Evolutionary conservation across 2,329 filamentous ascomycete species (phyloP).

Genomic region (Paecilomyces variotii): DNA sequence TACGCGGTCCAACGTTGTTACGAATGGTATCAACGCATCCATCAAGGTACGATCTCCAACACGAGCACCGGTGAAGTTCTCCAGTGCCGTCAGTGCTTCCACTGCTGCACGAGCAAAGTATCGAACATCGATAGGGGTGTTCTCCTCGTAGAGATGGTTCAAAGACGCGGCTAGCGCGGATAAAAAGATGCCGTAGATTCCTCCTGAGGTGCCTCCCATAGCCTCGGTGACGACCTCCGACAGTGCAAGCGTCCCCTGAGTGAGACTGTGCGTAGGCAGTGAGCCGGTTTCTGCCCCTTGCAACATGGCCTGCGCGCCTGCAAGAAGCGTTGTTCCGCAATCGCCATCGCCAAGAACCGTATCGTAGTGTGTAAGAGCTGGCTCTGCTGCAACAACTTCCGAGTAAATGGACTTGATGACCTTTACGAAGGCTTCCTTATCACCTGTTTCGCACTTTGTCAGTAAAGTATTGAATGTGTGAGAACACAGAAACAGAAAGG

Average conservation of each 20-base stretch:
- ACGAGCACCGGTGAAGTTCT: neutral
- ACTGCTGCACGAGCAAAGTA: neutral
- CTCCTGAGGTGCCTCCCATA: conserved; percentile 62
- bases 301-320: conserved; percentile 38
- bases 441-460: neutral
- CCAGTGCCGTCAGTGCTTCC: neutral
- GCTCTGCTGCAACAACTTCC: conserved; percentile 33
- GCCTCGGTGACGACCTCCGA: conserved; percentile 48
- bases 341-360: conserved; percentile 59
- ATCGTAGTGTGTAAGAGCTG: conserved; percentile 56
- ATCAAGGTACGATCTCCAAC: neutral
- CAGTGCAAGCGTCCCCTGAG: conserved; percentile 9
- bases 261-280: neutral
- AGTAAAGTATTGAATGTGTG: neutral
- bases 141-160: neutral
- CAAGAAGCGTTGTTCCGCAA: conserved; percentile 55
- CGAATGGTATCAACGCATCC: neutral
- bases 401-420: neutral
- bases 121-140: neutral
- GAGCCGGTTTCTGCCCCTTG: conserved; percentile 7
- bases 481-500: neutral
- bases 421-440: neutral
- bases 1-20: neutral
- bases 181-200: conserved; percentile 42
- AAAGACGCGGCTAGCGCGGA: neutral